These are phyloP conservation scores for Debaryomycetaceae sp. DNA, from an alignment of 1,139 yeast genomes.

Conservation along the genomic window DNA sequence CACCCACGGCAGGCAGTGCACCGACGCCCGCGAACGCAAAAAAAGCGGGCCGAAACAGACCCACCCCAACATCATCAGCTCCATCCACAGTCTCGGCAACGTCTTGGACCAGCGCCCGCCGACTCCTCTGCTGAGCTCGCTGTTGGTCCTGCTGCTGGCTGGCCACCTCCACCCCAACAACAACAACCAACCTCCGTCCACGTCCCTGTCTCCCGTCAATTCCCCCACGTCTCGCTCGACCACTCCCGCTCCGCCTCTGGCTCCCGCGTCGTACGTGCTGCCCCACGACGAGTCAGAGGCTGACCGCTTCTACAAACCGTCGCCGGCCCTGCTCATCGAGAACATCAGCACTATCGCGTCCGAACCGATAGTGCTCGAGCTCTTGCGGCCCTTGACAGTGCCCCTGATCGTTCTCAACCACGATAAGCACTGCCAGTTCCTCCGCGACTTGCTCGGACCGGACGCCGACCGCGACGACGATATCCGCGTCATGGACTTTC, in stretches of 20 bases:
- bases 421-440: constrained; percentile 15
- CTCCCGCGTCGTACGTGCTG: background rate
- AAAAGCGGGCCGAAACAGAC: constrained; percentile 35
- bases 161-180: too few relatives aligned
- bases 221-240: background rate
- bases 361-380: constrained; percentile 8
- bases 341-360: constrained; percentile 7
- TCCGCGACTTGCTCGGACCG: constrained; percentile 11
- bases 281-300: constrained; percentile 1
- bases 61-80: constrained; percentile 23
- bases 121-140: constrained; percentile 1
- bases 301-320: constrained; percentile 5
- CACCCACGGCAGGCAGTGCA: constrained; percentile 25
- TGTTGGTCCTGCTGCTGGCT: constrained; percentile 1
- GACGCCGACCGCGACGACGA: constrained; percentile 5
- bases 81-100: constrained; percentile 14
- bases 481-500: constrained; percentile 14
- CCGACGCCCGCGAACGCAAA: constrained; percentile 27
- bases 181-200: background rate
- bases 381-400: constrained; percentile 18
- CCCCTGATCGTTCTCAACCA: constrained; percentile 17
- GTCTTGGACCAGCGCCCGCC: constrained; percentile 5
- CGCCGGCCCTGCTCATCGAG: constrained; percentile 7
- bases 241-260: background rate
- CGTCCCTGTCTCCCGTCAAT: background rate